Percentiles rank a stretch among this genome's conserved stretches.
Evolutionary conservation across 139 green algal species (phyloP).

Genomic region (Coccomyxa sp.): DNA sequence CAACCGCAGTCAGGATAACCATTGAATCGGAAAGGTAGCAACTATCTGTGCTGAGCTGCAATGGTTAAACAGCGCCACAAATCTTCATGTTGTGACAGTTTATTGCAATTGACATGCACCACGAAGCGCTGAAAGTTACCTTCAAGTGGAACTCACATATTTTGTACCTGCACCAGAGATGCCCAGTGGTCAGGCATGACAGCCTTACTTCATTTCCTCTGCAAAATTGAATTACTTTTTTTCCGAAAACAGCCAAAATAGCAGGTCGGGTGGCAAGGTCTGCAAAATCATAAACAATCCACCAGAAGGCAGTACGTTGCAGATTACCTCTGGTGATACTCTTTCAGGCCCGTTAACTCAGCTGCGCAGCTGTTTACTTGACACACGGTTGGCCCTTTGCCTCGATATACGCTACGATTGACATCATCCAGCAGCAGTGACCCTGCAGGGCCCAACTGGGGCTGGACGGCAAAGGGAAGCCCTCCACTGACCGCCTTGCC

Average conservation of each 20-base stretch:
- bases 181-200: no score
- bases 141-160: slow-evolving; percentile 32
- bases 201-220: no score
- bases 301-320: no score
- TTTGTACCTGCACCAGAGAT: slow-evolving; percentile 30
- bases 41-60: no score
- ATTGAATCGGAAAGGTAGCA: no score
- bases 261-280: no score
- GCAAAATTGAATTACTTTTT: no score
- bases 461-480: background rate
- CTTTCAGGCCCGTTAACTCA: slow-evolving; percentile 62
- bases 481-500: background rate
- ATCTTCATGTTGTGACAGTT: no score
- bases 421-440: background rate
- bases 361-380: slow-evolving; percentile 55
- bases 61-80: background rate
- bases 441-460: background rate
- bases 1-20: no score
- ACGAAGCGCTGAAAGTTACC: background rate
- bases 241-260: no score
- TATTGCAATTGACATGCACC: no score
- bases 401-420: background rate
- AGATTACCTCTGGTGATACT: slow-evolving; percentile 69
- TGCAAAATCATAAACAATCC: no score
- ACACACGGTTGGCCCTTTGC: slow-evolving; percentile 7